Percentiles rank a stretch among this genome's conserved stretches.
Evolutionary conservation across 2,329 filamentous ascomycete genomes (phyloP).

Genomic region (Graphiopsis chlorocephala): DNA sequence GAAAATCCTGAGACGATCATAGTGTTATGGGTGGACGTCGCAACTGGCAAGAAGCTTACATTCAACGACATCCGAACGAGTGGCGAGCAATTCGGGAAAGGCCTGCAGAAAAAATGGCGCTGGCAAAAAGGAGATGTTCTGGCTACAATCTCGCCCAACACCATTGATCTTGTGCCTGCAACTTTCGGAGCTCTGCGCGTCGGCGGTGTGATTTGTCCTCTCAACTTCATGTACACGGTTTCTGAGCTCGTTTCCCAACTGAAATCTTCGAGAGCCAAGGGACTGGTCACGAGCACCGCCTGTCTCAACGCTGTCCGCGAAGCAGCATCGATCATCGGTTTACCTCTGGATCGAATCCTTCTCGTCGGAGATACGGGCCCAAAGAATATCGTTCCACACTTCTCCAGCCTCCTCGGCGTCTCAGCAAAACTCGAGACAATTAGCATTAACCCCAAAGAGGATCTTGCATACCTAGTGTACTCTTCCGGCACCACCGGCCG

Average conservation of each 20-base stretch:
- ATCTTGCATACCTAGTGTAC: constrained; percentile 67
- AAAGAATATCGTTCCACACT: constrained; percentile 63
- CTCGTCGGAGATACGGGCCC: constrained; percentile 71
- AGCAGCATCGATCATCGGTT: constrained; percentile 67
- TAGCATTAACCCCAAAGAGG: neutral
- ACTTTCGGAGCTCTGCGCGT: constrained; percentile 81
- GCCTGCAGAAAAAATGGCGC: constrained; percentile 68
- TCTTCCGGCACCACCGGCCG: constrained; percentile 75
- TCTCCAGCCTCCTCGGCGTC: constrained; percentile 65
- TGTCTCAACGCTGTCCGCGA: constrained; percentile 63
- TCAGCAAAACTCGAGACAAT: constrained; percentile 47
- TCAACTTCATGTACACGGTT: constrained; percentile 81
- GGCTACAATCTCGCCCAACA: constrained; percentile 79
- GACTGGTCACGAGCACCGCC: constrained; percentile 68
- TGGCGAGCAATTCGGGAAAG: constrained; percentile 64
- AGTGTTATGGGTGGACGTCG: neutral
- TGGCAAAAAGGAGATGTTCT: constrained; percentile 85
- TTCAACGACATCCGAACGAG: neutral
- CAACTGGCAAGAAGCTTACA: neutral
- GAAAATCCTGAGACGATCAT: neutral
- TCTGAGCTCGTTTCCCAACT: constrained; percentile 84
- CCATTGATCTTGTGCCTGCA: constrained; percentile 74
- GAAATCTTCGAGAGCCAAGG: constrained; percentile 71
- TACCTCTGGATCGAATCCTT: constrained; percentile 70
- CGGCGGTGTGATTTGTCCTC: constrained; percentile 75